Conservation (phyloP, 106 monocot species). For the Dendrobium officinale region DNA sequence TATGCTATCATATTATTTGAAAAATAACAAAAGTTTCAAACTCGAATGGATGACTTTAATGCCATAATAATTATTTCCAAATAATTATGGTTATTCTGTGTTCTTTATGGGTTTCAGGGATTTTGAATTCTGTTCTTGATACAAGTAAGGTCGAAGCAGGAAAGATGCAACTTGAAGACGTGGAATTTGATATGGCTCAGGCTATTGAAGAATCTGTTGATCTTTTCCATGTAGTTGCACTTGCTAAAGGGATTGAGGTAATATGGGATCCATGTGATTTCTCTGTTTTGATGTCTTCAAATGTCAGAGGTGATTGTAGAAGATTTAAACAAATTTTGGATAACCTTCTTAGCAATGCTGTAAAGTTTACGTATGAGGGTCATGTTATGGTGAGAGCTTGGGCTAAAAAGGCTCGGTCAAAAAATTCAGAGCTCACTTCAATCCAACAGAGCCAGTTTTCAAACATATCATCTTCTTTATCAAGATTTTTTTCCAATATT, state of each 20-base stretch:
- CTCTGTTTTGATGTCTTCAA: constrained; percentile 37
- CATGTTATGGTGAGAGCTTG: constrained; percentile 61
- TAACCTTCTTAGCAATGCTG: constrained; percentile 78
- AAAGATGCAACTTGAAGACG: constrained; percentile 76
- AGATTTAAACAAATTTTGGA: constrained; percentile 74
- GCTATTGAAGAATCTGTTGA: constrained; percentile 75
- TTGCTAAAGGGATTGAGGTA: constrained; percentile 66
- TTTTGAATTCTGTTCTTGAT: constrained; percentile 86
- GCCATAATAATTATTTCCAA: not conserved
- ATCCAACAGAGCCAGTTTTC: not conserved
- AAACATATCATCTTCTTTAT: constrained; percentile 3
- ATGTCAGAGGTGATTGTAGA: constrained; percentile 63
- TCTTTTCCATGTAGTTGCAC: constrained; percentile 52
- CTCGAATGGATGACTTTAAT: not conserved
- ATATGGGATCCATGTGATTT: constrained; percentile 97
- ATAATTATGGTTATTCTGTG: not conserved
- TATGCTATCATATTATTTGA: not conserved
- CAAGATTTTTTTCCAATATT: constrained; percentile 13
- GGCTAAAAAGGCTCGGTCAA: constrained; percentile 27
- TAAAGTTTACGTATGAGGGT: constrained; percentile 78
- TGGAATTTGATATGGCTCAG: constrained; percentile 65
- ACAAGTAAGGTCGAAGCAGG: constrained; percentile 86
- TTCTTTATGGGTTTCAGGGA: constrained; percentile 28
- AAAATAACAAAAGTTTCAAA: not conserved
- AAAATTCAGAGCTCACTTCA: constrained; percentile 10